phyloP scores from a whole-genome alignment of 2,329 filamentous ascomycete species.

The Bipolaris sorokiniana region DNA sequence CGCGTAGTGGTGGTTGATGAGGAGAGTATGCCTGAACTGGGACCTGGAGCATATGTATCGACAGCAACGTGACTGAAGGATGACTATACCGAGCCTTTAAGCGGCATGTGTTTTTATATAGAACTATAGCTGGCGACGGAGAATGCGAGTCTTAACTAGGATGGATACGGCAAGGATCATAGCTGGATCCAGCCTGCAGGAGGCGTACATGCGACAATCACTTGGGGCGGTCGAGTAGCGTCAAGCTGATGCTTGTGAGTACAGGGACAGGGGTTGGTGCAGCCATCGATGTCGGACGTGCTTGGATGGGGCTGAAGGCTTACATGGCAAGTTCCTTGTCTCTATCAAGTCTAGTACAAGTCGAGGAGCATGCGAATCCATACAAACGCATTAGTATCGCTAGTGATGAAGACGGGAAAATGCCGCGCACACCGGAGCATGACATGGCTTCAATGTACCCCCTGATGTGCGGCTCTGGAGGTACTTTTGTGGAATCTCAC shows the following conservation, averaged over 20 bases:
- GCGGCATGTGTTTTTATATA: constrained; percentile 42
- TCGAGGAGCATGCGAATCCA: constrained; percentile 29
- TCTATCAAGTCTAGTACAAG: constrained; percentile 32
- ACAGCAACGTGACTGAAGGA: constrained; percentile 17
- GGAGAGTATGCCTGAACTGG: constrained; percentile 34
- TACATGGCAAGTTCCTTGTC: constrained; percentile 33
- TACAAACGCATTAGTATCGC: constrained; percentile 27
- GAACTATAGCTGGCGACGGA: constrained; percentile 24
- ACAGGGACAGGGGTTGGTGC: constrained; percentile 39
- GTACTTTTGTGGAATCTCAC: background rate
- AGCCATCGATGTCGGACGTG: constrained; percentile 35
- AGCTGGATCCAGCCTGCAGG: constrained; percentile 27
- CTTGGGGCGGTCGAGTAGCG: constrained; percentile 34
- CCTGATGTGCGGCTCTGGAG: background rate
- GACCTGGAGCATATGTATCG: constrained; percentile 40
- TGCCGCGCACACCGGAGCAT: constrained; percentile 10
- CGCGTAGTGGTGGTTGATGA: constrained; percentile 31
- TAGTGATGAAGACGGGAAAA: constrained; percentile 24
- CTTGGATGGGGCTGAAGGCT: constrained; percentile 46
- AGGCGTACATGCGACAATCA: constrained; percentile 31
- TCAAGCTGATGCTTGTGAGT: constrained; percentile 41
- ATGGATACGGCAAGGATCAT: constrained; percentile 29
- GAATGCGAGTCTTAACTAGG: constrained; percentile 25
- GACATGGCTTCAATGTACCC: background rate
- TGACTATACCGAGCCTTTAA: constrained; percentile 21